phyloP scores from a whole-genome alignment of 805 yeast genomes.

The Brettanomyces naardenensis region DNA sequence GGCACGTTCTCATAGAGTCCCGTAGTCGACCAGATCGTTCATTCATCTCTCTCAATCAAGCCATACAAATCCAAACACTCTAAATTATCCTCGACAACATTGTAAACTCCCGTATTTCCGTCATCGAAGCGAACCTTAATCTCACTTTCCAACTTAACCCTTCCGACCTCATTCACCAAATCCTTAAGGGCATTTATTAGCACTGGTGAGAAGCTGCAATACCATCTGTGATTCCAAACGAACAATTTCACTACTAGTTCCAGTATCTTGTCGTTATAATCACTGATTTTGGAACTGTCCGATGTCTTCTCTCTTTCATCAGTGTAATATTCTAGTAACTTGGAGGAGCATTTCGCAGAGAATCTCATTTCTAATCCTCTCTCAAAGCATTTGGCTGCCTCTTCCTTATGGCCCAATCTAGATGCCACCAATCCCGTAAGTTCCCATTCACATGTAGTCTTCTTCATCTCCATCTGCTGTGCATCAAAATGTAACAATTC shows the following conservation, averaged over 20 bases:
- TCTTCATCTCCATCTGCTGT: slow-evolving; percentile 49
- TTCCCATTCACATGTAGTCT: slow-evolving; percentile 86
- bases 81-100: slow-evolving; percentile 46
- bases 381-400: slow-evolving; percentile 79
- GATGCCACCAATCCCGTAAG: slow-evolving; percentile 78
- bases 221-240: slow-evolving; percentile 99
- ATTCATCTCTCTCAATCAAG: slow-evolving; percentile 27
- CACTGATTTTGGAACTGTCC: slow-evolving; percentile 18
- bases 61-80: slow-evolving; percentile 37
- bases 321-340: slow-evolving; percentile 58
- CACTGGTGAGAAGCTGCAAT: slow-evolving; percentile 76
- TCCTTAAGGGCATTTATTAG: slow-evolving; percentile 49
- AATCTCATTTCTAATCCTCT: slow-evolving; percentile 68
- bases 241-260: slow-evolving; percentile 65
- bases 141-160: slow-evolving; percentile 66
- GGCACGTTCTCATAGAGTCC: no score
- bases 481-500: slow-evolving; percentile 84
- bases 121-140: slow-evolving; percentile 61
- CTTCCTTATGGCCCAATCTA: slow-evolving; percentile 78
- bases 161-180: slow-evolving; percentile 69
- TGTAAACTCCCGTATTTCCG: slow-evolving; percentile 45
- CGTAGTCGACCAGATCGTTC: no score
- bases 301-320: slow-evolving; percentile 31
- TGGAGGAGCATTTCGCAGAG: slow-evolving; percentile 71
- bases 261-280: slow-evolving; percentile 50